Base-by-base conservation (phyloP, 306 rosid genomes). In the Carpinus fangiana region DNA sequence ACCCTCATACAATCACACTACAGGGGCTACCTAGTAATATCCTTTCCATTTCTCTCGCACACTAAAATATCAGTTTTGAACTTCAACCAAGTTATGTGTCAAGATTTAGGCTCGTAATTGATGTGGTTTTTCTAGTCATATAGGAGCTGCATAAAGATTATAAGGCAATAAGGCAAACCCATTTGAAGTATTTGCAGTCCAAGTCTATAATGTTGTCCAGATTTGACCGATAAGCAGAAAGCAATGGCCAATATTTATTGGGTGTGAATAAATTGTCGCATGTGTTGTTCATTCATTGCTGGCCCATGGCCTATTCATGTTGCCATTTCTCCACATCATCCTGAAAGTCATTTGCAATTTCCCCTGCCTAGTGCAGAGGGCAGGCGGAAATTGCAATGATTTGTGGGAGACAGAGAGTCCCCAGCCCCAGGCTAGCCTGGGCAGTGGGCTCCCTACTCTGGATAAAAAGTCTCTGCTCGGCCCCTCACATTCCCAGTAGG, bases 21-120 rank as follows among this genome's bases (percentile, higher is more conserved):
- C 60, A 91, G 97, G 88, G 98, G 98, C 72, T 95, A 95, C 86
- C 90, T 95, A 62, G 98, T 95, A 85, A 86, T 86, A 55, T 18
- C 70, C 21, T 50, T 57, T 52, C 47, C 65, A 51, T 28, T 72
- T 55, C 77, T 31, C 57, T 17, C 51, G 17, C 74, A 76, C 17
- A 4, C 34, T 59, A 31, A 31, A 31, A 31, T 31, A 31, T 31
- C 34, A 31, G 34, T 31, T 31, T 31, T 31, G 2, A 31, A 2
- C 34, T 31, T 31, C 34, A 2, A 2, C 34, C 34, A 31, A 31
- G 34, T 31, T 31, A 23, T 23, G 43, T 38, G 43, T 38, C 43
- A 38, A 38, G 43, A 38, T 38, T 38, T 38, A 38, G 43, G 43
- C 53, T 10, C 53, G 23, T 59, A 1, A 59, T 59, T 59, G 65